phyloP scores from a whole-genome alignment of 2,329 filamentous ascomycete genomes.

The Epichloe brachyelytri region DNA sequence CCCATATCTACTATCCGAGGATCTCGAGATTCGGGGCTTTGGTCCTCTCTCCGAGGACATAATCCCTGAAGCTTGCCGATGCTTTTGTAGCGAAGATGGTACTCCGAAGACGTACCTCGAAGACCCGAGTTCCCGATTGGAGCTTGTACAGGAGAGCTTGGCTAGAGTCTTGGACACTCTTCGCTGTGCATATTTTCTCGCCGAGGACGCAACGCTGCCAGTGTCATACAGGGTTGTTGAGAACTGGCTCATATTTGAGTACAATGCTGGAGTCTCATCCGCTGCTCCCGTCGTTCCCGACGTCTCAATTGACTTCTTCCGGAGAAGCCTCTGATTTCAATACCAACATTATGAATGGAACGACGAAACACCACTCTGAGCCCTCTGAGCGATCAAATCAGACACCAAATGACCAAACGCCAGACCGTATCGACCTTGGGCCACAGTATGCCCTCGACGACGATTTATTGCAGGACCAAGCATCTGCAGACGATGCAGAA shows the following conservation, averaged over 20 bases:
- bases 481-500: slow-evolving; percentile 20
- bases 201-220: slow-evolving; percentile 27
- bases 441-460: neutral
- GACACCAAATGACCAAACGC: neutral
- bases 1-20: slow-evolving; percentile 39
- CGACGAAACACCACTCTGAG: neutral
- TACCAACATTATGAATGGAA: neutral
- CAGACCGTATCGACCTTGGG: neutral
- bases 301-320: neutral
- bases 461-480: neutral
- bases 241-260: slow-evolving; percentile 21
- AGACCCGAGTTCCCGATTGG: slow-evolving; percentile 18
- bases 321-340: neutral
- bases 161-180: slow-evolving; percentile 36
- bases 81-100: slow-evolving; percentile 22
- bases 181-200: slow-evolving; percentile 34
- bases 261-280: slow-evolving; percentile 10
- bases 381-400: neutral
- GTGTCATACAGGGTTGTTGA: slow-evolving; percentile 19
- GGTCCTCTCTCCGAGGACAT: slow-evolving; percentile 26
- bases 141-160: slow-evolving; percentile 23
- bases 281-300: neutral
- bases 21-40: slow-evolving; percentile 32
- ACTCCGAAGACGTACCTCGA: slow-evolving; percentile 27
- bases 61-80: slow-evolving; percentile 27